Percentiles rank a stretch among this genome's conserved stretches.
phyloP scores from a whole-genome alignment of 306 rosid species.

The Cyclanthera cordifolia region DNA sequence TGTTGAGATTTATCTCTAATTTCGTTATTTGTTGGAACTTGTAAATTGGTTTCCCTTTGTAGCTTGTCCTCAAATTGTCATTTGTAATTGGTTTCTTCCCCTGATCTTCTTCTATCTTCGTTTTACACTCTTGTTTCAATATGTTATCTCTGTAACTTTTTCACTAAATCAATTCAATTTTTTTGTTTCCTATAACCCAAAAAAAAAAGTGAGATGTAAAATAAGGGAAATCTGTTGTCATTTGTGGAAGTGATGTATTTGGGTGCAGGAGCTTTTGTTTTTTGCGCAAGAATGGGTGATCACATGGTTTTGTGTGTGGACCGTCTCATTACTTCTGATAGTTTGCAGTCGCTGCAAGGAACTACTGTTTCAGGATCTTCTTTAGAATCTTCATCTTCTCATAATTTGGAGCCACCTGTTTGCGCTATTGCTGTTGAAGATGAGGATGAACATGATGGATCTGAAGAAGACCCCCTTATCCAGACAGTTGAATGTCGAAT shows the following conservation, averaged over 20 bases:
- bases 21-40: no score
- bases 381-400: slow-evolving; percentile 14
- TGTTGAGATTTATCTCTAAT: no score
- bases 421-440: slow-evolving; percentile 15
- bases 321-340: slow-evolving; percentile 36
- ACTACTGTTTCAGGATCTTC: slow-evolving; percentile 18
- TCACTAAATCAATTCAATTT: not conserved
- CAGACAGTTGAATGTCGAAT: slow-evolving; percentile 86
- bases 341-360: slow-evolving; percentile 30
- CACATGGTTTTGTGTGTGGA: slow-evolving; percentile 72
- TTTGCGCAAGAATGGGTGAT: slow-evolving; percentile 51
- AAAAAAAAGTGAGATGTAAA: not conserved
- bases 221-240: not conserved
- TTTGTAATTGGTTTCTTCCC: no score
- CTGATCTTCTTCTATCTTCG: no score
- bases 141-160: not conserved
- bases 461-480: slow-evolving; percentile 60
- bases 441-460: slow-evolving; percentile 19
- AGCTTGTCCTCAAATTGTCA: no score
- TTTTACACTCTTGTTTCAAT: no score
- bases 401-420: slow-evolving; percentile 5
- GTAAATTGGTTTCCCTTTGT: no score
- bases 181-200: not conserved
- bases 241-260: not conserved
- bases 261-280: slow-evolving; percentile 10